Evolutionary conservation across 495 filamentous ascomycete species (phyloP).

Genomic region (Symbiotaphrina buchneri): DNA sequence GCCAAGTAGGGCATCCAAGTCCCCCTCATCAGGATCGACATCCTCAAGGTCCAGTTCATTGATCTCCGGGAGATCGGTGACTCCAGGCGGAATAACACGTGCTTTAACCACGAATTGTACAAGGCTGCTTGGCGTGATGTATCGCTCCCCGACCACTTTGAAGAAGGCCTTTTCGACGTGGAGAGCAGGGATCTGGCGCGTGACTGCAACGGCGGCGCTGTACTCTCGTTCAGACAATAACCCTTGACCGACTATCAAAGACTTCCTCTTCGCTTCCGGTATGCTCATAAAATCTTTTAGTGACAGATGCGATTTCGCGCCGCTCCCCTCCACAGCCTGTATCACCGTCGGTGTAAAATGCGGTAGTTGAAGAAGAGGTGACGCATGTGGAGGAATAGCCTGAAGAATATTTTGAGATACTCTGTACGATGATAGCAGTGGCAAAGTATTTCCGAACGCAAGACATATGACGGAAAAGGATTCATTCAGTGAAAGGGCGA

Average conservation of each 20-base stretch:
- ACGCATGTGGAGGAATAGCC: conserved; percentile 59
- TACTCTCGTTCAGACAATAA: conserved; percentile 61
- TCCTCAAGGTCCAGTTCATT: conserved; percentile 67
- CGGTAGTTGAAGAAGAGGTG: conserved; percentile 81
- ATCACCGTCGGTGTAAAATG: conserved; percentile 60
- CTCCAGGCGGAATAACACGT: conserved; percentile 80
- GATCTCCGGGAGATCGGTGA: conserved; percentile 42
- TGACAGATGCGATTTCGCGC: conserved; percentile 45
- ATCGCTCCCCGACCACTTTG: conserved; percentile 88
- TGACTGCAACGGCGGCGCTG: conserved; percentile 45
- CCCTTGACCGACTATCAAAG: conserved; percentile 39
- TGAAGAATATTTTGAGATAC: conserved; percentile 73
- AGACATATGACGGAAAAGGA: conserved; percentile 74
- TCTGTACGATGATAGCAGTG: conserved; percentile 63
- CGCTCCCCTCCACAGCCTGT: conserved; percentile 49
- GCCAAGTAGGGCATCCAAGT: conserved; percentile 69
- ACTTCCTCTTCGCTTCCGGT: conserved; percentile 49
- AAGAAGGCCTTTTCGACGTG: conserved; percentile 90
- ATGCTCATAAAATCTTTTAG: conserved; percentile 76
- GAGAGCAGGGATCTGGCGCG: conserved; percentile 59
- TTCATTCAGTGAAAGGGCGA: conserved; percentile 62
- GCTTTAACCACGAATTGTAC: conserved; percentile 89
- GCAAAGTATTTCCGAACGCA: conserved; percentile 63
- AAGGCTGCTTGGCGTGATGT: conserved; percentile 77
- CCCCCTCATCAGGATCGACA: conserved; percentile 79